Conservation (phyloP, 2,329 filamentous ascomycete species). For the Phialophora verrucosa region DNA sequence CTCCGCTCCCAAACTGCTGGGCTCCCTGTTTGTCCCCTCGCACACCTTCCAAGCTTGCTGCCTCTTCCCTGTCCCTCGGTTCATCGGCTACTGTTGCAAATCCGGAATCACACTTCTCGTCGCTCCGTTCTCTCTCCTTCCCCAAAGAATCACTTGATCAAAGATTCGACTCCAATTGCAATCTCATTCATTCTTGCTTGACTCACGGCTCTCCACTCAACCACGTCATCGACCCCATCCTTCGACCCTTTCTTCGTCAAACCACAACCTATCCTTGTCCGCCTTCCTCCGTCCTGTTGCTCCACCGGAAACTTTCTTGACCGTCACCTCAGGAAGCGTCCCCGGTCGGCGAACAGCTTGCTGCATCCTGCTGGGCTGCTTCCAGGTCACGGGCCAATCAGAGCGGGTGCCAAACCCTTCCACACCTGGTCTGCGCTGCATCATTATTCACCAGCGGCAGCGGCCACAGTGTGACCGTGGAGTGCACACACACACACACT, state of each 20-base stretch:
- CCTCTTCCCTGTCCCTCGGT: slow-evolving; percentile 12
- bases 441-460: slow-evolving; percentile 11
- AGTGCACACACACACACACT: not conserved
- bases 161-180: not conserved
- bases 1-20: slow-evolving; percentile 8
- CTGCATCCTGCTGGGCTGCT: slow-evolving; percentile 14
- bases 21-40: slow-evolving; percentile 1
- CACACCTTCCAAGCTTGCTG: slow-evolving; percentile 8
- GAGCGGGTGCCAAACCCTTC: not conserved
- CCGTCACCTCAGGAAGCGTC: slow-evolving; percentile 14
- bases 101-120: not conserved
- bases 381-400: not conserved
- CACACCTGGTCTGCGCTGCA: slow-evolving; percentile 10
- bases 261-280: slow-evolving; percentile 11
- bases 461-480: slow-evolving; percentile 1
- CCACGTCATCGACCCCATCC: slow-evolving; percentile 29
- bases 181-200: slow-evolving; percentile 10
- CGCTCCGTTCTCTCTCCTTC: not conserved
- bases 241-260: slow-evolving; percentile 19
- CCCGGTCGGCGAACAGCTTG: slow-evolving; percentile 23
- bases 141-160: slow-evolving; percentile 1
- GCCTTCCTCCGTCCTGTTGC: slow-evolving; percentile 11
- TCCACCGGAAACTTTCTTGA: slow-evolving; percentile 16
- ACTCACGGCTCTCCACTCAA: slow-evolving; percentile 28
- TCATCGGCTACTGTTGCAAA: slow-evolving; percentile 6